These are phyloP conservation scores for Phanerochaete carnosa DNA, from an alignment of 768 basidiomycete species.

Conservation along the genomic window DNA sequence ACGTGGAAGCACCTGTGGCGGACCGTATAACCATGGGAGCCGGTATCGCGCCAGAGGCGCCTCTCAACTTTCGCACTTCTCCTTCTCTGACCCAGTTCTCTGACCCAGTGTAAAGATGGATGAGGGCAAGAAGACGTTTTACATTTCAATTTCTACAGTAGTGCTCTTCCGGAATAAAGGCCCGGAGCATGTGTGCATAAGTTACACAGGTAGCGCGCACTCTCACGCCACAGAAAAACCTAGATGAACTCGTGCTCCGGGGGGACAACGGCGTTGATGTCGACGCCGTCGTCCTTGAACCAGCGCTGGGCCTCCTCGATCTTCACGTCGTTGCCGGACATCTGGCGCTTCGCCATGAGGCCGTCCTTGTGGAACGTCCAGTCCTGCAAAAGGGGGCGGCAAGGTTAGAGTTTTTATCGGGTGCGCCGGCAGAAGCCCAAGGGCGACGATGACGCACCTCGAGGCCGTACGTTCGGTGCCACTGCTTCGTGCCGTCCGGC, in stretches of 20 bases:
- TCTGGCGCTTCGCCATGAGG: slow-evolving; percentile 53
- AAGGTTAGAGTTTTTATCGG: not conserved
- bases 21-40: too few species aligned
- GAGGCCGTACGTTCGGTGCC: slow-evolving; percentile 47
- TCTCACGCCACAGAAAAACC: not conserved
- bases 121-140: too few species aligned
- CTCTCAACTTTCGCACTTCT: too few species aligned
- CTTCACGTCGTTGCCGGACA: slow-evolving; percentile 44
- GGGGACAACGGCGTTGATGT: slow-evolving; percentile 37
- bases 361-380: slow-evolving; percentile 54
- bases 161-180: too few species aligned
- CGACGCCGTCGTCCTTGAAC: slow-evolving; percentile 44
- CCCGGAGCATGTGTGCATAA: not conserved
- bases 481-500: slow-evolving; percentile 31
- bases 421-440: not conserved
- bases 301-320: slow-evolving; percentile 47
- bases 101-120: too few species aligned
- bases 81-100: too few species aligned
- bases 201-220: not conserved
- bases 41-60: too few species aligned
- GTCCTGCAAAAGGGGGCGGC: slow-evolving; percentile 31
- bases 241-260: slow-evolving; percentile 18
- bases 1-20: too few species aligned
- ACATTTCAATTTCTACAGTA: too few species aligned
- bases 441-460: slow-evolving; percentile 26